A percentile compares a stretch with the other conserved stretches of the same genome.
Conservation (phyloP, 1,139 yeast genomes). For the Yamadazyma jaroonii region DNA sequence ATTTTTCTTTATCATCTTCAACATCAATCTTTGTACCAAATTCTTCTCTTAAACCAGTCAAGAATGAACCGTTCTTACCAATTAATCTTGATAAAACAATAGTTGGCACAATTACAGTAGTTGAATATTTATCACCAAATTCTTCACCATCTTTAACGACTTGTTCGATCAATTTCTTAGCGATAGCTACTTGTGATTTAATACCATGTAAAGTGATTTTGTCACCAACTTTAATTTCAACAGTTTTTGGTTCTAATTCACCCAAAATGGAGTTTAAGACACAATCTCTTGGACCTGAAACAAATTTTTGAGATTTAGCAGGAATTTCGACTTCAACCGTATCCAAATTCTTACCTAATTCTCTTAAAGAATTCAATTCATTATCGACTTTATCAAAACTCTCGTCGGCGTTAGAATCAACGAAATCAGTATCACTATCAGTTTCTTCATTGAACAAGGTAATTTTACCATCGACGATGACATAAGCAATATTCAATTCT, state of each 20-base stretch:
- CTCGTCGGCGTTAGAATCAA: slow-evolving; percentile 17
- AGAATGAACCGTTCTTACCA: slow-evolving; percentile 82
- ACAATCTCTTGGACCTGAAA: slow-evolving; percentile 57
- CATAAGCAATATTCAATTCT: slow-evolving; percentile 50
- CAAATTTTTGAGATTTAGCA: slow-evolving; percentile 53
- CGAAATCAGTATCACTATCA: slow-evolving; percentile 32
- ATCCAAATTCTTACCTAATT: slow-evolving; percentile 53
- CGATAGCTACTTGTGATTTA: slow-evolving; percentile 51
- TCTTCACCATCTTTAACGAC: slow-evolving; percentile 65
- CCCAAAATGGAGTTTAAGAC: slow-evolving; percentile 52
- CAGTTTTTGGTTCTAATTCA: slow-evolving; percentile 36
- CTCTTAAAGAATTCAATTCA: slow-evolving; percentile 56
- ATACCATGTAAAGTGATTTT: slow-evolving; percentile 65
- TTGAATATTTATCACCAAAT: slow-evolving; percentile 55
- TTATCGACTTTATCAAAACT: slow-evolving; percentile 48
- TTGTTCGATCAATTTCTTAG: slow-evolving; percentile 50
- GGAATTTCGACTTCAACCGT: slow-evolving; percentile 53
- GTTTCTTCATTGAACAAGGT: slow-evolving; percentile 34
- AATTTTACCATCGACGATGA: slow-evolving; percentile 48
- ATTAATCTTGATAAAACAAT: slow-evolving; percentile 73
- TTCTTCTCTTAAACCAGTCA: slow-evolving; percentile 70
- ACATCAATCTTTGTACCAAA: slow-evolving; percentile 79
- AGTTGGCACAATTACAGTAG: slow-evolving; percentile 56
- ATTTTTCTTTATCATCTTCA: slow-evolving; percentile 23
- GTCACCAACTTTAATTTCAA: slow-evolving; percentile 42